A percentile compares a stretch with the other conserved stretches of the same genome.
These are phyloP conservation scores for Pyrenopolyporus hunteri DNA, from an alignment of 495 filamentous ascomycete genomes.

Conservation along the genomic window DNA sequence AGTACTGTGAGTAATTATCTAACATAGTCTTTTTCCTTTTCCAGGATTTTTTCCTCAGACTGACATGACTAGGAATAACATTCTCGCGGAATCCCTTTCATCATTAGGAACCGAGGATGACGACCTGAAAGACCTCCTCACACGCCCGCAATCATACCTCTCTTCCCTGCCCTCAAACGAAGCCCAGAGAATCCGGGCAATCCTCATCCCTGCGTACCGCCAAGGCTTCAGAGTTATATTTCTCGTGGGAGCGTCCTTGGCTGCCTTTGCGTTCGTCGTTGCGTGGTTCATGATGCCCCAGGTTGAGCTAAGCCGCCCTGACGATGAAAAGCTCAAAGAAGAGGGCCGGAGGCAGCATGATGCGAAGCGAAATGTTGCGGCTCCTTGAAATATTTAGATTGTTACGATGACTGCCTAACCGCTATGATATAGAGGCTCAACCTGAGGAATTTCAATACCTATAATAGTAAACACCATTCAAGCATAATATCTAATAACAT, in stretches of 20 bases:
- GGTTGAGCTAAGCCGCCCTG: slow-evolving; percentile 48
- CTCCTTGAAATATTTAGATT: slow-evolving; percentile 7
- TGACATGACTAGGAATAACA: slow-evolving; percentile 50
- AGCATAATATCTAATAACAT: not conserved
- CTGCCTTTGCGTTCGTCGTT: slow-evolving; percentile 54
- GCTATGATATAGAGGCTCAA: no score
- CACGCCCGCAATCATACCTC: slow-evolving; percentile 38
- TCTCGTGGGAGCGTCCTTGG: slow-evolving; percentile 52
- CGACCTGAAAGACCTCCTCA: slow-evolving; percentile 36
- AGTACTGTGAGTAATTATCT: slow-evolving; percentile 48
- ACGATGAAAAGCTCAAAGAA: slow-evolving; percentile 57
- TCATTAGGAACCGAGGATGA: slow-evolving; percentile 38
- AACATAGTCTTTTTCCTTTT: not conserved
- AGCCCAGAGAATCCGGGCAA: slow-evolving; percentile 45
- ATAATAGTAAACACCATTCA: no score
- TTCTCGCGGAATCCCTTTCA: slow-evolving; percentile 46
- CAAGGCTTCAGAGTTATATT: slow-evolving; percentile 59
- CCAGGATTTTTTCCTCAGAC: not conserved
- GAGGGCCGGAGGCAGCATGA: slow-evolving; percentile 44
- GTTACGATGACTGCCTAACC: not conserved
- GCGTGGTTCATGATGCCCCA: slow-evolving; percentile 56
- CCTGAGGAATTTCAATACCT: no score
- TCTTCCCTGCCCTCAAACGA: slow-evolving; percentile 44
- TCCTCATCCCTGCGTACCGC: slow-evolving; percentile 55
- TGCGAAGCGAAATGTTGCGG: slow-evolving; percentile 10